phyloP scores from a whole-genome alignment of 352 stramenopile genomes.

The Aphanomyces cochlioides region DNA sequence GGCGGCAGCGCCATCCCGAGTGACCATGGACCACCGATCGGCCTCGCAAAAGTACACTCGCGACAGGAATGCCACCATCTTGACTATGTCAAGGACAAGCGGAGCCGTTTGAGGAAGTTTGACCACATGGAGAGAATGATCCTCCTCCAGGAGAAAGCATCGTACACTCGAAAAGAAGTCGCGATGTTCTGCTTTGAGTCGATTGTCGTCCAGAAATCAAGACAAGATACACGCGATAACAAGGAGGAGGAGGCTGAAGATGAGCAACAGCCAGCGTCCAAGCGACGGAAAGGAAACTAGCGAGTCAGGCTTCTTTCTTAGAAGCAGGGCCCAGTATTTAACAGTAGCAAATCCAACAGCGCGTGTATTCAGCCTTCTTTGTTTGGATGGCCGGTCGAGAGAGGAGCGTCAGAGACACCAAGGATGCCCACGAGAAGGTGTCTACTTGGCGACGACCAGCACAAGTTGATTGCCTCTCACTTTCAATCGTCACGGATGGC shows the following conservation, averaged over 20 bases:
- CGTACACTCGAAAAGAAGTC: neutral
- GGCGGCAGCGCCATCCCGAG: neutral
- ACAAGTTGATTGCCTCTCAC: too few species aligned
- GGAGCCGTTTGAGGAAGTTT: neutral
- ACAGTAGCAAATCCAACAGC: too few species aligned
- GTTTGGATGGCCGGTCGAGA: too few species aligned
- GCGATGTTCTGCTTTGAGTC: neutral
- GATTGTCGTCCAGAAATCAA: neutral
- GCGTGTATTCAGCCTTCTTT: too few species aligned
- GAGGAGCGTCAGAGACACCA: too few species aligned
- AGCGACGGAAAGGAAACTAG: neutral
- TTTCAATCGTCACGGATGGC: too few species aligned
- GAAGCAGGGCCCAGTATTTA: too few species aligned
- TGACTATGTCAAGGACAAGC: neutral
- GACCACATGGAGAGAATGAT: neutral
- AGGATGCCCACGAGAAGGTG: too few species aligned
- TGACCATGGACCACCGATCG: neutral
- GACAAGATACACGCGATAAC: neutral
- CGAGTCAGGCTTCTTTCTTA: too few species aligned
- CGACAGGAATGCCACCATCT: neutral
- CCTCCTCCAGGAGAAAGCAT: neutral
- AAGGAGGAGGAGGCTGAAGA: neutral
- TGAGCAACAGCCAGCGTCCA: neutral
- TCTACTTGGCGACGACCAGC: too few species aligned
- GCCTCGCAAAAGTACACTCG: neutral